phyloP scores from a whole-genome alignment of 495 filamentous ascomycete species.

The Neurospora cerealis region DNA sequence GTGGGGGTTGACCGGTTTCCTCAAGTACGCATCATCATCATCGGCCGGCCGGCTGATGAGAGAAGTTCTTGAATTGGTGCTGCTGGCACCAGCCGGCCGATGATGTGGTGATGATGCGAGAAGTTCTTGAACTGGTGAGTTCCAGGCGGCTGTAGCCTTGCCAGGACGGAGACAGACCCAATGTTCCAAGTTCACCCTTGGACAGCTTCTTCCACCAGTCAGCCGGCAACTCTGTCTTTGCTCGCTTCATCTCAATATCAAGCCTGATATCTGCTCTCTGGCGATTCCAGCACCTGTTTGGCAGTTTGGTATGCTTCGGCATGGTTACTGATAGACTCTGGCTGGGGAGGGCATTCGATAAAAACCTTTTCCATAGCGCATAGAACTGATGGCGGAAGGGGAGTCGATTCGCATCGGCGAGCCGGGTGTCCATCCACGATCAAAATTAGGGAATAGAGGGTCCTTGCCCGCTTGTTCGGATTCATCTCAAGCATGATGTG shows the following conservation, averaged over 20 bases:
- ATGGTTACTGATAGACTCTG: conserved; percentile 19
- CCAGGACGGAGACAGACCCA: too few relatives aligned
- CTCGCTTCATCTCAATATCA: conserved; percentile 16
- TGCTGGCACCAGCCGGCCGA: too few relatives aligned
- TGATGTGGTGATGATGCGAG: too few relatives aligned
- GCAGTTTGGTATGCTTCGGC: conserved; percentile 13
- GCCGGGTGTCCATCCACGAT: conserved; percentile 13
- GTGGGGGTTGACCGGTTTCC: conserved; percentile 92
- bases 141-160: too few relatives aligned
- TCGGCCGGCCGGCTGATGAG: conserved; percentile 60
- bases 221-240: conserved; percentile 12
- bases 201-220: conserved; percentile 17
- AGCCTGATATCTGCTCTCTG: conserved; percentile 17
- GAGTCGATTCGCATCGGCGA: too few relatives aligned
- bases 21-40: conserved; percentile 88
- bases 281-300: conserved; percentile 10
- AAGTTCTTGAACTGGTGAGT: conserved; percentile 12
- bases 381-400: too few relatives aligned
- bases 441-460: conserved; percentile 15
- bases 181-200: conserved; percentile 1
- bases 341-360: too few relatives aligned
- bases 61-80: conserved; percentile 26
- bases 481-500: conserved; percentile 58
- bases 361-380: too few relatives aligned
- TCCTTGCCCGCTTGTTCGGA: conserved; percentile 32